A percentile compares a stretch with the other conserved stretches of the same genome.
These are phyloP conservation scores for Hymenoscyphus infarciens DNA, from an alignment of 2,329 filamentous ascomycete species.

Conservation along the genomic window DNA sequence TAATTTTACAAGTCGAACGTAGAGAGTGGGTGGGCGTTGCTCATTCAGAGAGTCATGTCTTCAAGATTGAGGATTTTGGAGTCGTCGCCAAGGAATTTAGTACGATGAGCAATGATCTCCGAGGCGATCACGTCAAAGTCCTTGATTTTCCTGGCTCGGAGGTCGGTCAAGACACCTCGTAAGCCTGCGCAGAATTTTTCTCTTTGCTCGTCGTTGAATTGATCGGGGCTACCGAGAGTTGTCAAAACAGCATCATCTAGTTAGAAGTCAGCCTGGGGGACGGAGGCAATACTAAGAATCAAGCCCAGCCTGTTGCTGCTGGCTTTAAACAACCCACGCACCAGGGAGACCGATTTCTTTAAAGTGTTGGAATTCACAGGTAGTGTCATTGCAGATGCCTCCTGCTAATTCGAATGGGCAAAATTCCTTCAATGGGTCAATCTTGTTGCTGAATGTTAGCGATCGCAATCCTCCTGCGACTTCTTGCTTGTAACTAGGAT, in stretches of 20 bases:
- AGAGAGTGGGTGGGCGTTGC: conserved; percentile 5
- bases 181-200: conserved; percentile 60
- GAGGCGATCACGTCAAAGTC: conserved; percentile 65
- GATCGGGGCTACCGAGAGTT: conserved; percentile 64
- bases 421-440: conserved; percentile 69
- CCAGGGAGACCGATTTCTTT: conserved; percentile 66
- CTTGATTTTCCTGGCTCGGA: conserved; percentile 56
- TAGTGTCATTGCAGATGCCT: conserved; percentile 66
- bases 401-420: conserved; percentile 74
- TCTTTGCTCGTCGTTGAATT: conserved; percentile 58
- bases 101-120: conserved; percentile 64
- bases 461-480: conserved; percentile 79
- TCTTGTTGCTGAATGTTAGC: conserved; percentile 88
- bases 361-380: conserved; percentile 81
- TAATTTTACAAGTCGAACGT: conserved; percentile 29
- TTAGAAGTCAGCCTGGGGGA: conserved; percentile 38
- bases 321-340: conserved; percentile 51
- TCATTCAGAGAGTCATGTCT: conserved; percentile 27
- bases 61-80: conserved; percentile 60
- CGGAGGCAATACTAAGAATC: conserved; percentile 31
- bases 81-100: conserved; percentile 60
- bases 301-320: conserved; percentile 22
- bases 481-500: conserved; percentile 67
- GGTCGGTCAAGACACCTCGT: conserved; percentile 55
- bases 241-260: conserved; percentile 71